These are phyloP conservation scores for Solanum okadae DNA, from an alignment of 257 asterid species.

Conservation along the genomic window DNA sequence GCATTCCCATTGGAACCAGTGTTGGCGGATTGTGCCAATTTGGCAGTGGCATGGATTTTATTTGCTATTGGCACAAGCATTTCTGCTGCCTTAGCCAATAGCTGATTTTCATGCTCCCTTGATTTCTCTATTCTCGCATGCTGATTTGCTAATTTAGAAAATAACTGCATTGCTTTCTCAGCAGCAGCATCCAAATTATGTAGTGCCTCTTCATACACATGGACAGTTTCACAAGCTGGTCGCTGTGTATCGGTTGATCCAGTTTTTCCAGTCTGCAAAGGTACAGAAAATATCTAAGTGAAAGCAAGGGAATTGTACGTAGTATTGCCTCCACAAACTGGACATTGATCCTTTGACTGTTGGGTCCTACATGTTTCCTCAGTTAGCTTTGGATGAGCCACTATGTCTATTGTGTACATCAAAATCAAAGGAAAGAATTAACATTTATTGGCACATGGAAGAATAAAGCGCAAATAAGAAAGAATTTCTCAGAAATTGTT, in stretches of 20 bases:
- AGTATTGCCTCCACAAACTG: not conserved
- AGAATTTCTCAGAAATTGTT: not conserved
- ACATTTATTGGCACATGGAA: not conserved
- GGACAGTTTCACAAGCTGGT: constrained; percentile 5
- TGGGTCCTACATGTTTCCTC: not conserved
- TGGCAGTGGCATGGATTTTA: constrained; percentile 29
- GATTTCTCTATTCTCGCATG: constrained; percentile 11
- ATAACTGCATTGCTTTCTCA: constrained; percentile 34
- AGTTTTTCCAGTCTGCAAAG: constrained; percentile 2
- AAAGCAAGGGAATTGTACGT: not conserved
- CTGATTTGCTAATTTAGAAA: constrained; percentile 24
- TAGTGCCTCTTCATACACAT: constrained; percentile 37
- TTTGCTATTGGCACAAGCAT: constrained; percentile 30
- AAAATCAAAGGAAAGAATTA: not conserved
- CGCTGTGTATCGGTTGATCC: not conserved
- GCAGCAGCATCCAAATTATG: constrained; percentile 43
- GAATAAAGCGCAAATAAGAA: not conserved
- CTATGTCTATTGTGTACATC: not conserved
- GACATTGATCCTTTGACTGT: not conserved
- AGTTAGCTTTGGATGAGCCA: not conserved
- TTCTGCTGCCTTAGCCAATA: constrained; percentile 19
- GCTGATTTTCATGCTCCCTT: constrained; percentile 10
- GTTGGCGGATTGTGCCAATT: constrained; percentile 21
- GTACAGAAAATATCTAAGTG: not conserved
- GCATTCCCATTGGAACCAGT: not conserved